A percentile compares a stretch with the other conserved stretches of the same genome.
Conservation (phyloP, 2,329 filamentous ascomycete genomes). For the Lizonia empirigonia region DNA sequence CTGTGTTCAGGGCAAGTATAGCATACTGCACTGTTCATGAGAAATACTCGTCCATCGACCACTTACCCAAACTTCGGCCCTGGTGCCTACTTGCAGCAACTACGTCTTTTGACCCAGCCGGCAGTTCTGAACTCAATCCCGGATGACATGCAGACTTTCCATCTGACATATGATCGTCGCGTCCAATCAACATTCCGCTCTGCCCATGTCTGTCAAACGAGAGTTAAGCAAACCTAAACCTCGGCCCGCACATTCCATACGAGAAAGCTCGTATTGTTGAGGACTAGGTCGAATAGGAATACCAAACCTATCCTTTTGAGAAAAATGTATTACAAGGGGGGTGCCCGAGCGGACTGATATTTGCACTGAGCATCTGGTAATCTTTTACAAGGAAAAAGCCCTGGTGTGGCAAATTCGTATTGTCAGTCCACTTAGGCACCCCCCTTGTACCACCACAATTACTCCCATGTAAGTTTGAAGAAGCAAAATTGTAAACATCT, state of each 20-base stretch:
- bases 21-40: neutral
- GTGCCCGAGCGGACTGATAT: too few relatives aligned
- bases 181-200: neutral
- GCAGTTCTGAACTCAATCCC: neutral
- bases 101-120: neutral
- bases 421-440: too few relatives aligned
- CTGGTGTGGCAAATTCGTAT: too few relatives aligned
- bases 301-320: too few relatives aligned
- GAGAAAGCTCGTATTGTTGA: too few relatives aligned
- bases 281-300: too few relatives aligned
- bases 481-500: too few relatives aligned
- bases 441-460: too few relatives aligned
- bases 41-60: neutral
- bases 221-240: neutral
- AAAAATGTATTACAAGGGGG: too few relatives aligned
- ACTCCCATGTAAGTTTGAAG: too few relatives aligned
- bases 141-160: neutral
- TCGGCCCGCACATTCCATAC: neutral
- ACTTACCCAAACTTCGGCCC: neutral
- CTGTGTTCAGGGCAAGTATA: neutral
- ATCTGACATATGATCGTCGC: slow-evolving; percentile 2
- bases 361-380: too few relatives aligned
- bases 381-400: too few relatives aligned
- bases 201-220: neutral
- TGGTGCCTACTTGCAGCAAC: neutral